These are phyloP conservation scores for Chaetomium strumarium DNA, from an alignment of 2,329 filamentous ascomycete species.

Conservation along the genomic window DNA sequence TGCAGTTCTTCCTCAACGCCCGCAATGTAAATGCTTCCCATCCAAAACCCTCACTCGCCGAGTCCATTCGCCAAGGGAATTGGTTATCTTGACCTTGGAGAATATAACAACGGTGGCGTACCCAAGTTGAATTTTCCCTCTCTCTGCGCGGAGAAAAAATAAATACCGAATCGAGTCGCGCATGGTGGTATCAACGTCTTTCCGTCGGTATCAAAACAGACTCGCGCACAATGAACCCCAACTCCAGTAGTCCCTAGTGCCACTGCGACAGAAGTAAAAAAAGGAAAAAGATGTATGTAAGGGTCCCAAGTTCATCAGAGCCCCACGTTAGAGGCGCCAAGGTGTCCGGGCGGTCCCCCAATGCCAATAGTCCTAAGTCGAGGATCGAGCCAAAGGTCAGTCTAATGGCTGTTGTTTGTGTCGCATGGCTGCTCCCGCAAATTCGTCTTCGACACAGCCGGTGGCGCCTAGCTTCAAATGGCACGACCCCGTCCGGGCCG, in stretches of 20 bases:
- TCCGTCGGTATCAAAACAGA: slow-evolving; percentile 7
- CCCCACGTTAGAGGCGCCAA: background rate
- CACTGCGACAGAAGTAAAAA: slow-evolving; percentile 2
- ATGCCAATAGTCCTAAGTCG: background rate
- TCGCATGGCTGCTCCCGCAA: too few relatives aligned
- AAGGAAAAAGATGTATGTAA: background rate
- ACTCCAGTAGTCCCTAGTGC: slow-evolving; percentile 5
- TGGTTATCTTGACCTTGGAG: slow-evolving; percentile 1
- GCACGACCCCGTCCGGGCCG: too few relatives aligned
- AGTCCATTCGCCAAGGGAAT: slow-evolving; percentile 1
- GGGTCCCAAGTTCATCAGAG: background rate
- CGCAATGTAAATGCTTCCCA: slow-evolving; percentile 10
- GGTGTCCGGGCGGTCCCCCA: background rate
- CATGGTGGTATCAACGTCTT: slow-evolving; percentile 18
- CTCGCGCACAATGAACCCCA: slow-evolving; percentile 4
- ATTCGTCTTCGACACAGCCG: too few relatives aligned
- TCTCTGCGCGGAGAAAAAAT: background rate
- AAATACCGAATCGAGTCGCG: slow-evolving; percentile 11
- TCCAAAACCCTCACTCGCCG: slow-evolving; percentile 7
- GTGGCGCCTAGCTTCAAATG: too few relatives aligned
- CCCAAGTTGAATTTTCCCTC: slow-evolving; percentile 5
- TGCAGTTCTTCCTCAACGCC: slow-evolving; percentile 7
- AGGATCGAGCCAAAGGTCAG: background rate
- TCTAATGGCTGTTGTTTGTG: background rate
- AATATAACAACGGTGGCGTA: background rate